These are phyloP conservation scores for Malus orientalis DNA, from an alignment of 306 rosid species.

Conservation along the genomic window DNA sequence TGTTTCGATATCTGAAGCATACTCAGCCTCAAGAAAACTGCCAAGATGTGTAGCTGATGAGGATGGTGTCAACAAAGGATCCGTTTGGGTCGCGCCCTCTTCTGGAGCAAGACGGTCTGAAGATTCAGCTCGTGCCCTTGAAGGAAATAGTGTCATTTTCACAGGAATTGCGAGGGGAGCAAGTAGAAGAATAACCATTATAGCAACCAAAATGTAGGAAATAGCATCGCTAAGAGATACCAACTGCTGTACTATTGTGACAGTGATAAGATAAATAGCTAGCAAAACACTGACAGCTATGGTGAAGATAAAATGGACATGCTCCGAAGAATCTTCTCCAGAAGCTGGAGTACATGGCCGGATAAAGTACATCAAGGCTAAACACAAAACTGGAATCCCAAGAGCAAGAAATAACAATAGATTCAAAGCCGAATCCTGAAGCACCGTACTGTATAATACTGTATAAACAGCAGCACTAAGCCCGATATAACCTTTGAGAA, in stretches of 20 bases:
- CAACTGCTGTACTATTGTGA: conserved; percentile 31
- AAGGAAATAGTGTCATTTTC: conserved; percentile 71
- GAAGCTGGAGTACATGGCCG: conserved; percentile 78
- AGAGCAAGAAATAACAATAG: conserved; percentile 56
- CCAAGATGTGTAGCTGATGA: conserved; percentile 49
- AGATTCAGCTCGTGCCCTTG: conserved; percentile 30
- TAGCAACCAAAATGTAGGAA: conserved; percentile 47
- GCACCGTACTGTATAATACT: conserved; percentile 42
- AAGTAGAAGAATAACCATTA: conserved; percentile 56
- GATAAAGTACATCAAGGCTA: conserved; percentile 64
- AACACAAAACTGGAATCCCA: conserved; percentile 49
- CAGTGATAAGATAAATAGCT: conserved; percentile 49
- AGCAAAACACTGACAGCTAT: conserved; percentile 70
- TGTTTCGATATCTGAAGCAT: conserved; percentile 52
- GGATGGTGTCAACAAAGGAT: conserved; percentile 58
- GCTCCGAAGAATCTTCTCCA: conserved; percentile 74
- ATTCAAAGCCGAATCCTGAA: conserved; percentile 44
- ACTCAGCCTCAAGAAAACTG: conserved; percentile 45
- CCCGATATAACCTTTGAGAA: conserved; percentile 82
- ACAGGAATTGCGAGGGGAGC: conserved; percentile 67
- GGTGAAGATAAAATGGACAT: conserved; percentile 52
- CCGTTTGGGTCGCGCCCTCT: conserved; percentile 29
- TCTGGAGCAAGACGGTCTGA: conserved; percentile 25
- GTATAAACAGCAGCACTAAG: conserved; percentile 78
- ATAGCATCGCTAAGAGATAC: conserved; percentile 37